Base-by-base conservation (phyloP, 2,329 filamentous ascomycete species). In the Metarhizium sp. region DNA sequence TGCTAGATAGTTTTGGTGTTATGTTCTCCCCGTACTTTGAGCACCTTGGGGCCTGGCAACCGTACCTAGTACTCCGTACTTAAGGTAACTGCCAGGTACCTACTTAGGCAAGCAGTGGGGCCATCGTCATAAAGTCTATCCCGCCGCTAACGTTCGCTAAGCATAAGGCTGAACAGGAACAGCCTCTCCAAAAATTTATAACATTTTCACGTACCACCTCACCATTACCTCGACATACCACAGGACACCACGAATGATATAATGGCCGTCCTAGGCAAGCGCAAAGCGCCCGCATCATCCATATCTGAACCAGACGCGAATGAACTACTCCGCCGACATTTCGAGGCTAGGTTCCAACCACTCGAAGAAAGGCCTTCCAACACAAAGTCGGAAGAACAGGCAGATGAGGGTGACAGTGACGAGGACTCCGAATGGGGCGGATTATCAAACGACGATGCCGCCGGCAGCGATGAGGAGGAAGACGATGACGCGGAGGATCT, bases 311-410 rank as follows among this genome's bases (percentile, higher is more conserved):
- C 81, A 60, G 79, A 85, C 57, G 78, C 87, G 13, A 84, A 89
- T 62, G 89, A 86, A 55, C 80, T 92, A 56, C 89, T 99, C 65
- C 84, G 85, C 56, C 83, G 82, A 62, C 87, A 92, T 67, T 97
- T 97, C 67, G 94, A 96, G 72, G 82, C 89, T 32, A 85, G 88
- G 66, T 97, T 96, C 74, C 82, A 84, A 67, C 90, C 92, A 8
- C 70, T 96, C 43, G 76, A 76, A 45, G 68, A 70, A 65, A 50
- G 13, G 6, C 2, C 30, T 3, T 29, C 47, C 43, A 46, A 4
- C 6, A 6, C 45, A 8, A 48, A 16, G 4, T 47, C 60, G 47
- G 59, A 60, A 59, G 46, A 59, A 61, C 60, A 61, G 52, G 53
- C 53, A 45, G n/a, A 25, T 16, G n/a, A 45, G 10, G n/a, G 7